Percentiles rank a stretch among this genome's conserved stretches.
Conservation (phyloP, 2,329 filamentous ascomycete species). For the Colletotrichum godetiae region DNA sequence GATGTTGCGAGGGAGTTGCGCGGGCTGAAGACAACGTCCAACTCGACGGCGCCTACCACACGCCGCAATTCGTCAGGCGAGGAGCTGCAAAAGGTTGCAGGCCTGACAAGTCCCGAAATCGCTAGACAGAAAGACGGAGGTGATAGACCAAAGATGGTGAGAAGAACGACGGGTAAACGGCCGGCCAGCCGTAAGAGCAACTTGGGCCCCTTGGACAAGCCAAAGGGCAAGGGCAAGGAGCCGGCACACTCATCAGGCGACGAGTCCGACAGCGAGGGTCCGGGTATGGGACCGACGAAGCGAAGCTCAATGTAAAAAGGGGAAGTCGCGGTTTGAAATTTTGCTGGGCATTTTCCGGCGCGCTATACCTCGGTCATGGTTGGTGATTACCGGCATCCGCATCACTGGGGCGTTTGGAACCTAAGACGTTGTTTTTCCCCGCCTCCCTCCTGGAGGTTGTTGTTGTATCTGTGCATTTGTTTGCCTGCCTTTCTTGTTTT, state of each 20-base stretch:
- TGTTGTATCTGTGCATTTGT: neutral
- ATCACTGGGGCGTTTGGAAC: conserved; percentile 32
- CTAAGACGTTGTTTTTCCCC: neutral
- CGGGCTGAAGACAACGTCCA: conserved; percentile 62
- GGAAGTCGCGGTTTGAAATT: conserved; percentile 25
- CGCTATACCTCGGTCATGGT: conserved; percentile 33
- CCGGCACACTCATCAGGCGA: conserved; percentile 47
- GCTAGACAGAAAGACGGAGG: conserved; percentile 41
- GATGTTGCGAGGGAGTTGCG: conserved; percentile 88
- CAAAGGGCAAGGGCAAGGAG: conserved; percentile 62
- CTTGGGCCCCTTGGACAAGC: conserved; percentile 50
- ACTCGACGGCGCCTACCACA: conserved; percentile 58
- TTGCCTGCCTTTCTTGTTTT: neutral
- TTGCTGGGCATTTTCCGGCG: conserved; percentile 34
- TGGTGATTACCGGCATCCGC: conserved; percentile 21
- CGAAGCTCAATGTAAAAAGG: conserved; percentile 55
- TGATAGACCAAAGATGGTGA: conserved; percentile 42
- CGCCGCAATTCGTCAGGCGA: conserved; percentile 64
- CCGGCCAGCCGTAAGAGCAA: conserved; percentile 55
- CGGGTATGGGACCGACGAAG: conserved; percentile 40
- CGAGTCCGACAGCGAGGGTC: conserved; percentile 43
- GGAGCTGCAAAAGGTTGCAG: conserved; percentile 41
- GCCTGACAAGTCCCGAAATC: conserved; percentile 46
- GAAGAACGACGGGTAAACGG: conserved; percentile 43
- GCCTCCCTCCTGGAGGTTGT: neutral